phyloP scores from a whole-genome alignment of 345 rosid genomes.

The Arabidopsis suecica region DNA sequence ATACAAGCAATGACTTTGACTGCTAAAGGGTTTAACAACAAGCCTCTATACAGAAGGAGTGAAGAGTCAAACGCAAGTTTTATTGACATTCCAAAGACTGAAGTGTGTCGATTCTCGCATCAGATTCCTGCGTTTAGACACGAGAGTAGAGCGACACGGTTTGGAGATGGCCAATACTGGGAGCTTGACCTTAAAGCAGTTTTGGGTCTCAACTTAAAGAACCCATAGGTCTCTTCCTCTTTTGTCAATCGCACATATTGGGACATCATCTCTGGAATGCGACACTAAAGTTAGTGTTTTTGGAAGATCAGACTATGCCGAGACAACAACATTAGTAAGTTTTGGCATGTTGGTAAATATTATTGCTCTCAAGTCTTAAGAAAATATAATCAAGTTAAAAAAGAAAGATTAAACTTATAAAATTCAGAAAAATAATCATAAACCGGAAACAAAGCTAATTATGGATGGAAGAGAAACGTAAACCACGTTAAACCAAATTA shows the following conservation, averaged over 20 bases:
- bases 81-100: constrained; percentile 41
- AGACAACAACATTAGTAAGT: background rate
- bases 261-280: background rate
- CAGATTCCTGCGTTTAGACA: constrained; percentile 57
- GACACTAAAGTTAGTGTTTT: background rate
- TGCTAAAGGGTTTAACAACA: constrained; percentile 29
- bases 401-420: too few relatives aligned
- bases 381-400: background rate
- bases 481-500: too few relatives aligned
- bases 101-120: constrained; percentile 59
- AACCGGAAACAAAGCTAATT: background rate
- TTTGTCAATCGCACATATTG: constrained; percentile 1
- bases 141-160: constrained; percentile 25
- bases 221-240: background rate
- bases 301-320: background rate
- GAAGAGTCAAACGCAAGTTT: constrained; percentile 39
- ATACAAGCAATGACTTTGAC: constrained; percentile 45
- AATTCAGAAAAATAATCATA: too few relatives aligned
- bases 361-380: background rate
- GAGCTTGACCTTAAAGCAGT: constrained; percentile 55
- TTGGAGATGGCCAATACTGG: constrained; percentile 42
- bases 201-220: constrained; percentile 34
- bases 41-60: constrained; percentile 48
- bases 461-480: too few relatives aligned
- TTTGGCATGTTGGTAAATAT: background rate